These are phyloP conservation scores for Chalciporus piperatus DNA, from an alignment of 768 basidiomycete genomes.

Conservation along the genomic window DNA sequence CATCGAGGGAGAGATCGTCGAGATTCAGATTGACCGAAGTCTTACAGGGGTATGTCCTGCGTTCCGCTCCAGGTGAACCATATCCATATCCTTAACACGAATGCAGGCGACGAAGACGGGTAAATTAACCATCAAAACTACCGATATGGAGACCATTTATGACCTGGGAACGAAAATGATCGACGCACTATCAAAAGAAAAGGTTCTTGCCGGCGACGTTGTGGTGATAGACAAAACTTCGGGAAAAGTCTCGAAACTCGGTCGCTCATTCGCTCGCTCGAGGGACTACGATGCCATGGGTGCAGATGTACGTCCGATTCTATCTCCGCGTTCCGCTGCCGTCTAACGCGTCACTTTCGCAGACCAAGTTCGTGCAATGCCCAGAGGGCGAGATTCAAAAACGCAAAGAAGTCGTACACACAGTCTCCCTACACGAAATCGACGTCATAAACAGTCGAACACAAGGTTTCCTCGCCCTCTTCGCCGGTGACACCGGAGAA, in stretches of 20 bases:
- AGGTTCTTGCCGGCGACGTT: slow-evolving; percentile 92
- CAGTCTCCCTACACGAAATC: slow-evolving; percentile 96
- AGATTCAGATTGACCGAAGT: slow-evolving; percentile 97
- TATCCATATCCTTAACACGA: not conserved
- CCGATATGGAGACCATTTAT: slow-evolving; percentile 99
- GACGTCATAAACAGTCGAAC: slow-evolving; percentile 99
- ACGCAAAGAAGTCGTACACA: slow-evolving; percentile 95
- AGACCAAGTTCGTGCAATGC: slow-evolving; percentile 98
- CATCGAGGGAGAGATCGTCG: slow-evolving; percentile 97
- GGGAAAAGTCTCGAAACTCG: slow-evolving; percentile 94
- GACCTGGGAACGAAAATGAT: slow-evolving; percentile 99
- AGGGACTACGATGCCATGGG: slow-evolving; percentile 99
- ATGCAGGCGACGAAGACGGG: slow-evolving; percentile 93
- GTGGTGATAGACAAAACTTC: slow-evolving; percentile 97
- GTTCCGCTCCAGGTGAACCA: not conserved
- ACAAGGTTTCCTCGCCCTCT: slow-evolving; percentile 95
- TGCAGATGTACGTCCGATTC: slow-evolving; percentile 72
- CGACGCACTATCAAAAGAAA: slow-evolving; percentile 94
- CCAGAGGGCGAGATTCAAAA: slow-evolving; percentile 98
- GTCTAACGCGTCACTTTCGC: slow-evolving; percentile 8
- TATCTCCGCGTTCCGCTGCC: not conserved
- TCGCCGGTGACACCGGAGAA: slow-evolving; percentile 96
- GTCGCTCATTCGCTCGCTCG: slow-evolving; percentile 93
- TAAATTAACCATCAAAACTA: slow-evolving; percentile 95
- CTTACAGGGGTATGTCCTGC: slow-evolving; percentile 75